Evolutionary conservation across 805 yeast species (phyloP), one percentile per base, ranked within the genome.

Genomic region (Ogataea henricii): DNA sequence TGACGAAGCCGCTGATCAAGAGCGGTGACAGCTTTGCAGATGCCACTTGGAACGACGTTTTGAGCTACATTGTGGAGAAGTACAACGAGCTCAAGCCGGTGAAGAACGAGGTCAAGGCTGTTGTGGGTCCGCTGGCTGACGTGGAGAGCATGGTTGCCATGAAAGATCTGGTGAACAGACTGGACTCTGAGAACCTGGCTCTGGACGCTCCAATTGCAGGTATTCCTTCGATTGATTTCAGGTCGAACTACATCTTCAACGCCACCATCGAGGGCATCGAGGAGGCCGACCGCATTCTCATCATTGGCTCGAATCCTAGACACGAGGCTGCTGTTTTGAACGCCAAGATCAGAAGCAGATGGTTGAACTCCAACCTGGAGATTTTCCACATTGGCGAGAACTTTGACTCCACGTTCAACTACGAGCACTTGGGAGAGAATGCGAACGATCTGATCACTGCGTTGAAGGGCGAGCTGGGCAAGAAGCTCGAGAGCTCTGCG

Each of bases 261-360:
- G 79, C 95, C 12, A 75, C 87, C 35, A 82, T 88, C 53, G 82
- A 79, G 46, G 94, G 94, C 38, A 77, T 88, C 54, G 94, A 87
- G 66, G 85, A 82, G 49, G 90, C 95, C 45, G 96, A 89, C 63
- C 88, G 80, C 57, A 83, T 88, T 52, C 74, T 88, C 61, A 75
- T 88, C 51, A 79, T 88, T 48, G 96, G 96, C 53, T 82, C 96
- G 39, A 88, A 88, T 73, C 95, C 96, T 49, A 79, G 96, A 64
- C 89, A 79, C 64, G 96, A 88, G 72, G 96, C 96, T 49, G 89
- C 96, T 36, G 95, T 89, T 14, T 75, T 88, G 60, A 88, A 88
- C 67, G 81, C 92, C 35, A 80, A 95, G 69, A 83, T 88, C 58
- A 81, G 96, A 75, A 85, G 82, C 66, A 82, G 78, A 51, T 88